Evolutionary conservation across 306 rosid species (phyloP), one percentile per base, ranked within the genome.

Genomic region (Vigna hirtella): DNA sequence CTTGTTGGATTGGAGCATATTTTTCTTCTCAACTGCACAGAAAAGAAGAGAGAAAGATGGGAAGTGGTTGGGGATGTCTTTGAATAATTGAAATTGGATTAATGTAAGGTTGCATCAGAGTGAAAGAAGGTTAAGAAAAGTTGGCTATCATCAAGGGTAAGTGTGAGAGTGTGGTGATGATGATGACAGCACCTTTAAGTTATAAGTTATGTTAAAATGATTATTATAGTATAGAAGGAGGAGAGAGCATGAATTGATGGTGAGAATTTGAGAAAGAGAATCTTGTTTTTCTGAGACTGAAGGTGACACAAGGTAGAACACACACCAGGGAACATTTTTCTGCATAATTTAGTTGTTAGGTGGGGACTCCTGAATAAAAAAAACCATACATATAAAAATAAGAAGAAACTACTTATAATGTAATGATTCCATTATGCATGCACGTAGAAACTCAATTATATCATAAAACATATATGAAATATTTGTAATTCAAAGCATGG

Each of bases 1-100:
- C 90, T 85, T 87, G 90, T 57, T 66, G 81, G 69, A 79, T 78
- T 72, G 90, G 92, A 78, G 81, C 79, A 87, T 83, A 84, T 86
- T 45, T 45, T 74, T 81, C 38, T 50, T 30, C 51, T 62, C 61
- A 51, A 82, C 55, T 17, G 11, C 52, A 59, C 26, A 28, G 43
- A 50, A 71, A 58, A 67, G 79, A 72, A 43, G 40, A 45, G 48
- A 22, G 85, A 68, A 45, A 13, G 40, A 15, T 34, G 40, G n/a
- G 58, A 47, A 70, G 74, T 69, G 24, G 74, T 43, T 49, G 59
- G 30, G 24, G 45, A 9, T 69, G 45, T 28, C 26, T 48, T 69
- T 26, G 74, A 49, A 69, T 48, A 16, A 69, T 49, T 48, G 43
- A 68, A 48, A 49, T 69, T 69, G 40, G 40, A 68, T 26, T 66